Evolutionary conservation across 2,329 filamentous ascomycete species (phyloP).

Genomic region (Pyrenochaeta sp.): DNA sequence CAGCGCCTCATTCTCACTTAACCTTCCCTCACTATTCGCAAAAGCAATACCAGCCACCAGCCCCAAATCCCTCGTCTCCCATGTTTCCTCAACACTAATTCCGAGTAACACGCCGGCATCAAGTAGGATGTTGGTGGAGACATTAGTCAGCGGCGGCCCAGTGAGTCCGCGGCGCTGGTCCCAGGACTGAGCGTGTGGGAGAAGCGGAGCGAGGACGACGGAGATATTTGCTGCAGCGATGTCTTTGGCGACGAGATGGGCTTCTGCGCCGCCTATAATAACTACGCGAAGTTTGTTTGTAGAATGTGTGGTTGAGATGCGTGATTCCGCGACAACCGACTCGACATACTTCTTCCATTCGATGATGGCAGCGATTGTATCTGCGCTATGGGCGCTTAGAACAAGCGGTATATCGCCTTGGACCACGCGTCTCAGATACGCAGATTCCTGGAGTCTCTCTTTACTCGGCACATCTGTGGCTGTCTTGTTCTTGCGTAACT

Average conservation of each 20-base stretch:
- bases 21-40: constrained; percentile 63
- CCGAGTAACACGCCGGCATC: constrained; percentile 67
- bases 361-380: constrained; percentile 68
- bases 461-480: constrained; percentile 31
- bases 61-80: constrained; percentile 67
- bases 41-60: constrained; percentile 68
- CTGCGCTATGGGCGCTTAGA: constrained; percentile 68
- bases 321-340: constrained; percentile 12
- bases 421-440: constrained; percentile 64
- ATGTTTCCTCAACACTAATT: constrained; percentile 69
- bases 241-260: constrained; percentile 66
- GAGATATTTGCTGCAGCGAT: constrained; percentile 65
- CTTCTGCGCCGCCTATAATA: constrained; percentile 70
- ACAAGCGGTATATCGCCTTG: constrained; percentile 64
- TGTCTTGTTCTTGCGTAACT: constrained; percentile 33
- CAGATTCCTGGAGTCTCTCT: constrained; percentile 43
- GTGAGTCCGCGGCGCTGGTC: constrained; percentile 69
- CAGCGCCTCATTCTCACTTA: constrained; percentile 65
- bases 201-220: constrained; percentile 68
- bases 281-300: constrained; percentile 59
- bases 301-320: constrained; percentile 15
- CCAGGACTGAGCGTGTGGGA: constrained; percentile 65
- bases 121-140: constrained; percentile 65
- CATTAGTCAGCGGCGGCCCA: constrained; percentile 72
- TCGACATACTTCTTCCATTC: constrained; percentile 67